phyloP scores from a whole-genome alignment of 2,329 filamentous ascomycete species.

The Scedosporium boydii region DNA sequence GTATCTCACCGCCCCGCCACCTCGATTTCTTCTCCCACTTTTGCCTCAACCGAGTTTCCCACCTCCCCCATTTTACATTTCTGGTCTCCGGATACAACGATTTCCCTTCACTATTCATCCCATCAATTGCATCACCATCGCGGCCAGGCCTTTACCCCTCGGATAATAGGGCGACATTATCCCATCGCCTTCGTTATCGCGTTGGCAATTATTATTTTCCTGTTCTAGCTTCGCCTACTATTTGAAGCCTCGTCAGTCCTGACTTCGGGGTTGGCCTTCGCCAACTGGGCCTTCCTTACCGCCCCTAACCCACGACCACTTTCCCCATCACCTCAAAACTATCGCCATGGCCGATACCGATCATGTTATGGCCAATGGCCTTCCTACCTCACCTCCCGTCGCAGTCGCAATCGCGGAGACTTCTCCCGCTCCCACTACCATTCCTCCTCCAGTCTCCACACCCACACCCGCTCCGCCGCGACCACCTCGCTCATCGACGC shows the following conservation, averaged over 20 bases:
- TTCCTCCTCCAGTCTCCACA: conserved; percentile 7
- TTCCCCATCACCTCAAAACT: not conserved
- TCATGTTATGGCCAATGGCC: conserved; percentile 17
- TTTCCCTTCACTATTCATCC: conserved; percentile 18
- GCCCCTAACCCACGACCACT: not conserved
- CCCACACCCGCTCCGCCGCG: conserved; percentile 3
- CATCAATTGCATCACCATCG: conserved; percentile 12
- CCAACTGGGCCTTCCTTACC: not conserved
- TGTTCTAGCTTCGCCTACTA: not conserved
- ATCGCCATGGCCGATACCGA: conserved; percentile 21
- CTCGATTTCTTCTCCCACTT: not conserved
- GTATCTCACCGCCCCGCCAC: conserved; percentile 4
- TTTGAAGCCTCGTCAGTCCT: not conserved
- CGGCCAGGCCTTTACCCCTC: conserved; percentile 19
- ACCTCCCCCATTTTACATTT: not conserved
- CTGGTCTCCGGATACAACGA: conserved; percentile 29
- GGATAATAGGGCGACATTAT: conserved; percentile 12
- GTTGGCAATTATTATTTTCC: conserved; percentile 1
- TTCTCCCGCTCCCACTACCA: conserved; percentile 13
- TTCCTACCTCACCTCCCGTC: conserved; percentile 20
- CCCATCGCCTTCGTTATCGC: not conserved
- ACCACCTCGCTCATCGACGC: conserved; percentile 6
- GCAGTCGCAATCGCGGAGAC: conserved; percentile 17
- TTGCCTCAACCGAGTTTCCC: conserved; percentile 1
- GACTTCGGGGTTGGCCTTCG: conserved; percentile 4